Base-by-base conservation (phyloP, 768 basidiomycete species). In the Amanita brunnescens region DNA sequence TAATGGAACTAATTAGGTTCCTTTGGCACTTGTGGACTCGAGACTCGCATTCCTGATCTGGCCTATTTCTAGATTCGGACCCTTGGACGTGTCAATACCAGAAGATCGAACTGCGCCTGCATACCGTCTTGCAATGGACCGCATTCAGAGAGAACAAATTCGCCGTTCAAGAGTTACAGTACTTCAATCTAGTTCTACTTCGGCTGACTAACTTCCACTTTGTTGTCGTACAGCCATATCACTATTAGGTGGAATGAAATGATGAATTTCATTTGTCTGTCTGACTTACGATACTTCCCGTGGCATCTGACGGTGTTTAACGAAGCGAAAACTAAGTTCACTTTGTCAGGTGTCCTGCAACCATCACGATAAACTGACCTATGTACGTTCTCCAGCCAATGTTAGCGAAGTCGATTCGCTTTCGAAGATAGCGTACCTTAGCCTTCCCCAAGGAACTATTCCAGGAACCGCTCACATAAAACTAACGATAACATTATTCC, bases 311-410 rank as follows among this genome's bases (percentile, higher is more conserved):
- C 68, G 3, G 79, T 78, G 53, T 81, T 81, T 42, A 81, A 59
- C 0, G 69, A 68, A 0, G 80, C 80, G 56, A 82, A 82, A 18
- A 81, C 69, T 70, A 30, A 6, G 40, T 32, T 21, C 24, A 40
- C 30, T 39, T 30, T 1, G 10, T 12, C 32, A 14, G 9, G 12
- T 23, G 18, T 24, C 5, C 16, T 24, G 9, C 5, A 35, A n/a
- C 3, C 18, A 21, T 30, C 14, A 29, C 12, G 16, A 30, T n/a
- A 14, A 10, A 49, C 60, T 52, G 50, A 67, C 68, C 77, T 35
- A 81, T 81, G 59, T 82, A 82, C 13, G 80, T 81, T 26, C 71
- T 60, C 79, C 79, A 81, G 29, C 69, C 70, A 35, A 82, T 80
- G 51, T 77, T 73, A 54, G 73, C 71, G 58, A 81, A 20, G n/a